A percentile compares a stretch with the other conserved stretches of the same genome.
Conservation (phyloP, 495 filamentous ascomycete species). For the Viridothelium virens region DNA sequence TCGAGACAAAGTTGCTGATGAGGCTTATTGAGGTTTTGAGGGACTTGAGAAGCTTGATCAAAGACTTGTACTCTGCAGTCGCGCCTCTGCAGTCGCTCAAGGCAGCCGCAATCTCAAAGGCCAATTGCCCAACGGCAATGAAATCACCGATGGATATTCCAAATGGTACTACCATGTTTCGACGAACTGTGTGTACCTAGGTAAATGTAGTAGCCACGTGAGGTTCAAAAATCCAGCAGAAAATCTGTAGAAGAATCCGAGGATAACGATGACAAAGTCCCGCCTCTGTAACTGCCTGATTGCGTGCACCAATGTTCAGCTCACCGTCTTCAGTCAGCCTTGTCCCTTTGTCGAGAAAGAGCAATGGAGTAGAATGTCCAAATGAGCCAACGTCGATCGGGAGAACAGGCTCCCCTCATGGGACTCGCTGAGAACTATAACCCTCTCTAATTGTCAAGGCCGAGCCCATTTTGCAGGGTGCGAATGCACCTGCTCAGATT, state of each 20-base stretch:
- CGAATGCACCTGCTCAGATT: background rate
- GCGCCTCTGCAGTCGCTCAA: conserved; percentile 1
- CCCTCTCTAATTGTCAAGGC: background rate
- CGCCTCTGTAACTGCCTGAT: background rate
- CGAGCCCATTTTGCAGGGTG: background rate
- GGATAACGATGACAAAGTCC: background rate
- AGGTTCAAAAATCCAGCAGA: background rate
- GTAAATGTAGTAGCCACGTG: background rate
- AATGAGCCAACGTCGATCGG: background rate
- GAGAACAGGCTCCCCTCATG: background rate
- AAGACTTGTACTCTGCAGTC: conserved; percentile 6
- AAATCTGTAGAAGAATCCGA: background rate
- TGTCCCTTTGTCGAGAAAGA: conserved; percentile 3
- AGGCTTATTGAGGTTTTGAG: conserved; percentile 13
- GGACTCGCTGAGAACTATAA: conserved; percentile 3
- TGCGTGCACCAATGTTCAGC: conserved; percentile 2
- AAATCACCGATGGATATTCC: conserved; percentile 8
- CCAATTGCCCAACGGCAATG: background rate
- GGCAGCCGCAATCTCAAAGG: conserved; percentile 6
- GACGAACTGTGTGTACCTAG: background rate
- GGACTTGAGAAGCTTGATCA: conserved; percentile 10
- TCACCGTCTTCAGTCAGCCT: background rate
- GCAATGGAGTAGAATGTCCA: background rate
- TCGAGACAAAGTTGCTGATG: conserved; percentile 3
- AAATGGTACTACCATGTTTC: conserved; percentile 7